phyloP scores from a whole-genome alignment of 192 early-diverging fungal genomes.

The Umbelopsis vinacea region DNA sequence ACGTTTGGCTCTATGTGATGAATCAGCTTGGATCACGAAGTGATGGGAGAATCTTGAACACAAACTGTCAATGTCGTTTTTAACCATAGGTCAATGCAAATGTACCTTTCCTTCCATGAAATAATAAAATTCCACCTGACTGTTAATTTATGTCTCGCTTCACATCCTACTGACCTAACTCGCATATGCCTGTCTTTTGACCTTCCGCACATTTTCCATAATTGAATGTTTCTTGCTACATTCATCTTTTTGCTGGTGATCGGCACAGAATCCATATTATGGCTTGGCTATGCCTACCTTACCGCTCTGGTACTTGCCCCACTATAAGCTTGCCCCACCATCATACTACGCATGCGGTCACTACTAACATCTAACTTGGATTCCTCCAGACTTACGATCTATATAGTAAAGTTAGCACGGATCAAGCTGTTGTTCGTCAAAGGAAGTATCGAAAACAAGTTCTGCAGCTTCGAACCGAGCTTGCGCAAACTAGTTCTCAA shows the following conservation, averaged over 20 bases:
- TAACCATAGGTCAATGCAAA: too few relatives aligned
- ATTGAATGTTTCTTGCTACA: slow-evolving; percentile 18
- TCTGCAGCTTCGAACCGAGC: slow-evolving; percentile 63
- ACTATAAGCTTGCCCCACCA: neutral
- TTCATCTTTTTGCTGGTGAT: slow-evolving; percentile 65
- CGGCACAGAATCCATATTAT: slow-evolving; percentile 60
- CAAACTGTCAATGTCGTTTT: too few relatives aligned
- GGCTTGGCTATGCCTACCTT: slow-evolving; percentile 56
- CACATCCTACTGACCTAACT: neutral
- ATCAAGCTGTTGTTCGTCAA: slow-evolving; percentile 59
- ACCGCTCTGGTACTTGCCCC: slow-evolving; percentile 49
- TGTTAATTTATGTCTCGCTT: neutral
- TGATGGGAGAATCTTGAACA: neutral
- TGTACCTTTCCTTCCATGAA: too few relatives aligned
- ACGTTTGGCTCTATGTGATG: neutral
- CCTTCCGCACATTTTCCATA: slow-evolving; percentile 17
- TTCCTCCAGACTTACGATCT: slow-evolving; percentile 52
- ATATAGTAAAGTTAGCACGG: slow-evolving; percentile 57
- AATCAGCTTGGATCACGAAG: neutral
- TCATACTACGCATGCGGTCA: neutral
- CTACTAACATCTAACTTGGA: neutral
- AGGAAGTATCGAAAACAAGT: slow-evolving; percentile 65
- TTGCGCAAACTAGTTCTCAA: slow-evolving; percentile 72
- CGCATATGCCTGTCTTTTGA: slow-evolving; percentile 21
- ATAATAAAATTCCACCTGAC: too few relatives aligned